Conservation (phyloP, 202 grass and related monocot genomes). For the Carex sylvatica region DNA sequence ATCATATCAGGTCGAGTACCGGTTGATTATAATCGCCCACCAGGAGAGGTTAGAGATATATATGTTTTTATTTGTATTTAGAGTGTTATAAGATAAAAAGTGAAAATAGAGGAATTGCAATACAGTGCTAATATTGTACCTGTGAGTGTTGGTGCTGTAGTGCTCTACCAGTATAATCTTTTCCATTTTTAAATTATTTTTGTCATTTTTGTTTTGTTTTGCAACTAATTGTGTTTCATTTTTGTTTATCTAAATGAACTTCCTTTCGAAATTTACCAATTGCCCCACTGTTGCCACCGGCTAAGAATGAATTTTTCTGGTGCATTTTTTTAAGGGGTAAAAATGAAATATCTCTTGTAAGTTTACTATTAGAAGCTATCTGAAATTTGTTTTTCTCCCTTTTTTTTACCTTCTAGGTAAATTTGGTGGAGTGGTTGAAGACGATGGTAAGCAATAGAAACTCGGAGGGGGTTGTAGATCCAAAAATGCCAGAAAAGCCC, state of each 20-base stretch:
- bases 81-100: not conserved
- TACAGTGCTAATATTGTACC: not conserved
- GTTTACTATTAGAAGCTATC: not conserved
- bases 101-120: slow-evolving; percentile 2
- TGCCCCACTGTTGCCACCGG: not conserved
- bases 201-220: slow-evolving; percentile 1
- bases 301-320: not conserved
- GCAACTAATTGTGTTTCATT: not conserved
- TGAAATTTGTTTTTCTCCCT: slow-evolving; percentile 29
- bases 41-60: slow-evolving; percentile 66
- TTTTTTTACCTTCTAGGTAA: slow-evolving; percentile 52
- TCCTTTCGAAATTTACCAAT: not conserved
- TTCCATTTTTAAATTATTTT: not conserved
- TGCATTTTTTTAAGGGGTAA: not conserved
- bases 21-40: slow-evolving; percentile 85
- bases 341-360: not conserved
- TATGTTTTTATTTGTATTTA: slow-evolving; percentile 1
- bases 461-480: slow-evolving; percentile 86
- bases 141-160: not conserved
- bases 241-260: not conserved
- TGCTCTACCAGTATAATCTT: not conserved
- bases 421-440: slow-evolving; percentile 97
- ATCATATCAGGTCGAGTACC: slow-evolving; percentile 85
- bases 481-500: slow-evolving; percentile 80
- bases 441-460: slow-evolving; percentile 86